These are phyloP conservation scores for Erucastrum elatum DNA, from an alignment of 345 rosid genomes.

Conservation along the genomic window DNA sequence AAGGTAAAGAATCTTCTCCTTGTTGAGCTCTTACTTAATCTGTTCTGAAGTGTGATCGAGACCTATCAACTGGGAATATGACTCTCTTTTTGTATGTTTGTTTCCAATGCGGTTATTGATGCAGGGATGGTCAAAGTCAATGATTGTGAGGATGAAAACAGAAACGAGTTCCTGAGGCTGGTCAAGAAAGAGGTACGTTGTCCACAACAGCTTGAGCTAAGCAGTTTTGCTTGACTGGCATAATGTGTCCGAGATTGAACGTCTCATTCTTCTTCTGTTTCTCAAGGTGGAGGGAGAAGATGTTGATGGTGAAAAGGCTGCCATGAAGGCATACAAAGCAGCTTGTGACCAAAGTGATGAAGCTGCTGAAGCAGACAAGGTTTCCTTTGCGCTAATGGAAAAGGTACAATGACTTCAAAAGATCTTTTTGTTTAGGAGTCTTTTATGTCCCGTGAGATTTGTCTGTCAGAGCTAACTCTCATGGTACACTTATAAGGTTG, in stretches of 20 bases:
- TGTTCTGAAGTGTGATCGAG: too few relatives aligned
- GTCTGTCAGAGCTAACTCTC: conserved; percentile 14
- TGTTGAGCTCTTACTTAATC: too few relatives aligned
- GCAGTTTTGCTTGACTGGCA: neutral
- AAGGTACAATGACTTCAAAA: conserved; percentile 42
- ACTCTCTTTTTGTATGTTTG: too few relatives aligned
- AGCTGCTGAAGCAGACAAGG: conserved; percentile 53
- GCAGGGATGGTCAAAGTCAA: too few relatives aligned
- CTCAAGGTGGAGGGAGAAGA: conserved; percentile 75
- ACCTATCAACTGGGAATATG: too few relatives aligned
- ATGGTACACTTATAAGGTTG: conserved; percentile 45
- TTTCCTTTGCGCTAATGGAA: conserved; percentile 78
- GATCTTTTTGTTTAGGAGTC: neutral
- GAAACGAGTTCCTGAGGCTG: conserved; percentile 61
- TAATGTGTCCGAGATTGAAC: conserved; percentile 3
- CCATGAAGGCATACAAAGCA: conserved; percentile 76
- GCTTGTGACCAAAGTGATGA: conserved; percentile 60
- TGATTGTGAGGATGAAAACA: too few relatives aligned
- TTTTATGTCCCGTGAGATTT: neutral
- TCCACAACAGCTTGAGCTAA: conserved; percentile 5
- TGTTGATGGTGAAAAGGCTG: conserved; percentile 64
- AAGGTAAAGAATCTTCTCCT: conserved; percentile 43
- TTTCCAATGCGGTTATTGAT: too few relatives aligned
- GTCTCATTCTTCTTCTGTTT: conserved; percentile 12
- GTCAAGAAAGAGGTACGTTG: conserved; percentile 82